phyloP scores from a whole-genome alignment of 2,329 filamentous ascomycete species.

The Xylaria arbuscula region DNA sequence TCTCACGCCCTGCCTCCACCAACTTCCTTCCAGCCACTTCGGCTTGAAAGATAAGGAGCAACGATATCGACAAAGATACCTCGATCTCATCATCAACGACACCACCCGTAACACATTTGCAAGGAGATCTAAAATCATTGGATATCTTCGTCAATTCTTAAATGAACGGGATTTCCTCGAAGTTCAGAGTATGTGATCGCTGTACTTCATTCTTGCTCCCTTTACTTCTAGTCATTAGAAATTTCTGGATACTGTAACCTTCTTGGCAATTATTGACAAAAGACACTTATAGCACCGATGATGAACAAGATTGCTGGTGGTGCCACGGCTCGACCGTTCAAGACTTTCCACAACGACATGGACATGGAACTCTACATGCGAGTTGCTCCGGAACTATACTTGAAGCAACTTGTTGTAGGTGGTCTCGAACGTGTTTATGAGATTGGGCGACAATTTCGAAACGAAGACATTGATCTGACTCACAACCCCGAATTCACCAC shows the following conservation, averaged over 20 bases:
- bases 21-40: constrained; percentile 89
- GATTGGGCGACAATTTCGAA: constrained; percentile 93
- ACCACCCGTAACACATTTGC: constrained; percentile 83
- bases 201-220: neutral
- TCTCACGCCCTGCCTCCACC: constrained; percentile 90
- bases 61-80: constrained; percentile 90
- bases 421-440: constrained; percentile 96
- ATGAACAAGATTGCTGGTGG: constrained; percentile 96
- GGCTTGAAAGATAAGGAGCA: constrained; percentile 96
- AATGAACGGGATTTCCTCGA: constrained; percentile 89
- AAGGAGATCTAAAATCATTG: constrained; percentile 87
- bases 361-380: constrained; percentile 96
- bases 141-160: constrained; percentile 89
- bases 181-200: constrained; percentile 58
- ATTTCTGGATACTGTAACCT: neutral
- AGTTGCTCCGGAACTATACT: constrained; percentile 92
- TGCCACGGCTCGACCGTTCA: constrained; percentile 93
- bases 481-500: constrained; percentile 99
- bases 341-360: constrained; percentile 95
- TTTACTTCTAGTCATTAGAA: too few species aligned
- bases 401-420: constrained; percentile 96
- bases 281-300: constrained; percentile 72
- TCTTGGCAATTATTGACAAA: constrained; percentile 1
- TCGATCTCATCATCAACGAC: constrained; percentile 98
- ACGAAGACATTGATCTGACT: constrained; percentile 90